Conservation (phyloP, 2,329 filamentous ascomycete species). For the Sclerotinia borealis region DNA sequence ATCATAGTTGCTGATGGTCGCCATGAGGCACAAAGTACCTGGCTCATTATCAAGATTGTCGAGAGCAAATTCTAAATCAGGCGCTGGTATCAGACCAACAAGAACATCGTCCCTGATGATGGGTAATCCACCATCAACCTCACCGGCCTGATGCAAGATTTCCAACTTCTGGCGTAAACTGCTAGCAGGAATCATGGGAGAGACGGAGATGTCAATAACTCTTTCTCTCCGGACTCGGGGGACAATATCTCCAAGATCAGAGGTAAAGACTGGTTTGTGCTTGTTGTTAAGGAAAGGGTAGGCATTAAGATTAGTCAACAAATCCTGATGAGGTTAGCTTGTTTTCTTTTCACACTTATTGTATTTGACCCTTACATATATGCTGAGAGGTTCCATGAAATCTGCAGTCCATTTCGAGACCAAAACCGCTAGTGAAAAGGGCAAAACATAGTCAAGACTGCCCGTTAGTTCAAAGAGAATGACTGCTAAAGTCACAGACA, state of each 20-base stretch:
- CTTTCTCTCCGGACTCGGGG: slow-evolving; percentile 67
- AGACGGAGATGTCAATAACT: slow-evolving; percentile 81
- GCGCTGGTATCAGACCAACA: slow-evolving; percentile 86
- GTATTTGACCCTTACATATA: slow-evolving; percentile 58
- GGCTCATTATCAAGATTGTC: slow-evolving; percentile 76
- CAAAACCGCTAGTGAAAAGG: slow-evolving; percentile 85
- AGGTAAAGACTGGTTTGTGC: slow-evolving; percentile 83
- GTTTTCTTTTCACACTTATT: neutral
- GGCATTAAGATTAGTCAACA: slow-evolving; percentile 93
- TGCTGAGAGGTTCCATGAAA: slow-evolving; percentile 86
- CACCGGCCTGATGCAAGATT: slow-evolving; percentile 73
- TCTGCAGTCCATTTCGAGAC: slow-evolving; percentile 99
- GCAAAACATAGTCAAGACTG: slow-evolving; percentile 88
- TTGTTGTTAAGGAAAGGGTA: slow-evolving; percentile 98
- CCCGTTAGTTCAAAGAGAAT: slow-evolving; percentile 96
- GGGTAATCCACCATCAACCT: slow-evolving; percentile 86
- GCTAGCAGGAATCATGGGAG: slow-evolving; percentile 70
- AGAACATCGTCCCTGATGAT: slow-evolving; percentile 74
- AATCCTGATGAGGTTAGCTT: slow-evolving; percentile 50
- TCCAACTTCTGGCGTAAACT: slow-evolving; percentile 77
- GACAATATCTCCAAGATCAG: slow-evolving; percentile 81
- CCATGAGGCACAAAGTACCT: slow-evolving; percentile 75
- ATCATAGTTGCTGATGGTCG: slow-evolving; percentile 54
- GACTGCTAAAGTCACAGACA: slow-evolving; percentile 89
- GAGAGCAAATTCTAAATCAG: slow-evolving; percentile 87